Percentiles rank a stretch among this genome's conserved stretches.
phyloP scores from a whole-genome alignment of 768 basidiomycete species.

The Suillus alpinus region DNA sequence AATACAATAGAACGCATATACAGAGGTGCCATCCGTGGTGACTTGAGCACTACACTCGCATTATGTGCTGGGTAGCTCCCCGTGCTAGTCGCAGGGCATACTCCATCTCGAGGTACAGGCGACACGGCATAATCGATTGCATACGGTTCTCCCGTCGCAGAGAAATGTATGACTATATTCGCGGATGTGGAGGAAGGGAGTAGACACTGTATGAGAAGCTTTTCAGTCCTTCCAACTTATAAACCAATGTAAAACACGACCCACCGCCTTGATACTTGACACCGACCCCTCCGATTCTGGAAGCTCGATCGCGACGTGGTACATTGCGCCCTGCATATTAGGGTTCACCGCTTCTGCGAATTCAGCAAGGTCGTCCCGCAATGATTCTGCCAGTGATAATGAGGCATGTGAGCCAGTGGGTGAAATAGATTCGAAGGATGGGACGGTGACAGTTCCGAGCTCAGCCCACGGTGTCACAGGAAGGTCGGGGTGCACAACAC shows the following conservation, averaged over 20 bases:
- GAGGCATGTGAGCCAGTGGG: slow-evolving; percentile 30
- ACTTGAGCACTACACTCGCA: slow-evolving; percentile 54
- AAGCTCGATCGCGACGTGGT: slow-evolving; percentile 67
- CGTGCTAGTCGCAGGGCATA: slow-evolving; percentile 45
- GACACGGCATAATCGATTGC: slow-evolving; percentile 71
- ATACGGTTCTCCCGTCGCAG: slow-evolving; percentile 47
- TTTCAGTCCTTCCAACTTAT: slow-evolving; percentile 23
- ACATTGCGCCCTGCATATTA: slow-evolving; percentile 45
- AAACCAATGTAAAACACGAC: slow-evolving; percentile 58
- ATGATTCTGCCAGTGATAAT: slow-evolving; percentile 40
- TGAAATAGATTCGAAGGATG: slow-evolving; percentile 31
- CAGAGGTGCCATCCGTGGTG: slow-evolving; percentile 55
- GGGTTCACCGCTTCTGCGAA: slow-evolving; percentile 41
- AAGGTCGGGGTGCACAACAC: slow-evolving; percentile 31
- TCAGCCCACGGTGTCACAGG: slow-evolving; percentile 23
- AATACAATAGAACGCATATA: slow-evolving; percentile 33
- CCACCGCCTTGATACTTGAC: slow-evolving; percentile 37
- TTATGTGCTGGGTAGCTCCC: slow-evolving; percentile 31
- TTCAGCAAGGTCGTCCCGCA: slow-evolving; percentile 44
- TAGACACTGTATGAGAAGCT: slow-evolving; percentile 54
- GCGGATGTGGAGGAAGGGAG: slow-evolving; percentile 53
- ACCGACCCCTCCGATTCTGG: slow-evolving; percentile 40
- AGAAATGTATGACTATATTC: slow-evolving; percentile 54
- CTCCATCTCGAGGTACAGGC: slow-evolving; percentile 65
- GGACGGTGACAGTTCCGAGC: slow-evolving; percentile 24